These are phyloP conservation scores for Acmispon strigosus DNA, from an alignment of 306 rosid species.

Conservation along the genomic window DNA sequence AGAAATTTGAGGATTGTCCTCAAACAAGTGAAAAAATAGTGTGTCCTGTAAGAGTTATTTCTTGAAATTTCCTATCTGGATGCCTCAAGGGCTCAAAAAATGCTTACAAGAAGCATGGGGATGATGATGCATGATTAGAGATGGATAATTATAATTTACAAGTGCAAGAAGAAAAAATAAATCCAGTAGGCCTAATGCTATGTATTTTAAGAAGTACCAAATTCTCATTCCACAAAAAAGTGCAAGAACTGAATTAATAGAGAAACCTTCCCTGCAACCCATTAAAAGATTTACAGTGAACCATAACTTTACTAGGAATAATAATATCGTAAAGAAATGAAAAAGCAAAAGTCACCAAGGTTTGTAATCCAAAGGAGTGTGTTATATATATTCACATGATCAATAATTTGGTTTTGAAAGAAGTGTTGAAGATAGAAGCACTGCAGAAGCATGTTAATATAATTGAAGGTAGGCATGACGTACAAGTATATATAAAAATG, in stretches of 20 bases:
- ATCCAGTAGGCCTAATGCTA: background rate
- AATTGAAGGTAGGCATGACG: slow-evolving; percentile 7
- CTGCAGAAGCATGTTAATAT: slow-evolving; percentile 26
- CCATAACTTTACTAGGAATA: background rate
- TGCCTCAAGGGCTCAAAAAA: too few species aligned
- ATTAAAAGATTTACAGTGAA: background rate
- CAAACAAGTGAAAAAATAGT: too few species aligned
- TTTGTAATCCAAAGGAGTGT: background rate
- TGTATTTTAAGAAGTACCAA: background rate
- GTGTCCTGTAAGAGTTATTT: too few species aligned
- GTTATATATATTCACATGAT: background rate
- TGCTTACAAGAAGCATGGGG: too few species aligned
- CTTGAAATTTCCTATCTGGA: too few species aligned
- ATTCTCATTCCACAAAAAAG: background rate
- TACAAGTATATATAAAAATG: slow-evolving; percentile 14
- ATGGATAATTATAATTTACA: background rate
- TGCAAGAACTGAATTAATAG: background rate
- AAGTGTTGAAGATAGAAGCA: slow-evolving; percentile 24
- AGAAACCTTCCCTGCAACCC: background rate
- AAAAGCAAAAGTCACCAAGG: slow-evolving; percentile 1
- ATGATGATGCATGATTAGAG: too few species aligned
- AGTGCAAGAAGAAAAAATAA: background rate
- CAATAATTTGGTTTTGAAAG: slow-evolving; percentile 23
- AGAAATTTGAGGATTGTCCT: too few species aligned
- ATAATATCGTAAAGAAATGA: background rate